These are phyloP conservation scores for Erodium texanum DNA, from an alignment of 441 rosid species.

Conservation along the genomic window DNA sequence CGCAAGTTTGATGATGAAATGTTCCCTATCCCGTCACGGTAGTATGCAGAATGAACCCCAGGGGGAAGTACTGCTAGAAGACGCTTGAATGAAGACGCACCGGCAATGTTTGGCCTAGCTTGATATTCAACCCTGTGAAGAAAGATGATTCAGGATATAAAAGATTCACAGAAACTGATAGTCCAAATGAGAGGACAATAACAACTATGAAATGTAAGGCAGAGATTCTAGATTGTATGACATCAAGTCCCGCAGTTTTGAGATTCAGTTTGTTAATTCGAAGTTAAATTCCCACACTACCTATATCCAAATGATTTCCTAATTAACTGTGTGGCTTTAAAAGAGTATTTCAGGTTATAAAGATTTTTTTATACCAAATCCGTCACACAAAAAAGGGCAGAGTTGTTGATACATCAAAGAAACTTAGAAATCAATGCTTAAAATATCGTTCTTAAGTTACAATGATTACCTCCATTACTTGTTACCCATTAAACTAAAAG, in stretches of 20 bases:
- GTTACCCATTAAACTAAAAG: background rate
- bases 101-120: slow-evolving; percentile 49
- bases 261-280: background rate
- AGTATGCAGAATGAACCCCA: slow-evolving; percentile 87
- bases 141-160: slow-evolving; percentile 16
- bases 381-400: background rate
- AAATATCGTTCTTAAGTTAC: background rate
- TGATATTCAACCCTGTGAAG: slow-evolving; percentile 96
- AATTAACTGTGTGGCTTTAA: background rate
- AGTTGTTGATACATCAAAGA: background rate
- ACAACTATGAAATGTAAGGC: background rate
- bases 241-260: background rate
- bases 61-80: slow-evolving; percentile 88
- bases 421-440: background rate
- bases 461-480: background rate
- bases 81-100: slow-evolving; percentile 66
- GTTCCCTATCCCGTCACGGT: slow-evolving; percentile 94
- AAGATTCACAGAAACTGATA: background rate
- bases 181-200: background rate
- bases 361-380: background rate
- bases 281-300: background rate
- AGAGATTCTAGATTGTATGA: background rate
- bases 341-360: background rate
- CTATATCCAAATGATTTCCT: background rate
- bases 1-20: slow-evolving; percentile 90